A percentile compares a stretch with the other conserved stretches of the same genome.
Evolutionary conservation across 495 filamentous ascomycete genomes (phyloP).

Genomic region (Aspergillus homomorphus): DNA sequence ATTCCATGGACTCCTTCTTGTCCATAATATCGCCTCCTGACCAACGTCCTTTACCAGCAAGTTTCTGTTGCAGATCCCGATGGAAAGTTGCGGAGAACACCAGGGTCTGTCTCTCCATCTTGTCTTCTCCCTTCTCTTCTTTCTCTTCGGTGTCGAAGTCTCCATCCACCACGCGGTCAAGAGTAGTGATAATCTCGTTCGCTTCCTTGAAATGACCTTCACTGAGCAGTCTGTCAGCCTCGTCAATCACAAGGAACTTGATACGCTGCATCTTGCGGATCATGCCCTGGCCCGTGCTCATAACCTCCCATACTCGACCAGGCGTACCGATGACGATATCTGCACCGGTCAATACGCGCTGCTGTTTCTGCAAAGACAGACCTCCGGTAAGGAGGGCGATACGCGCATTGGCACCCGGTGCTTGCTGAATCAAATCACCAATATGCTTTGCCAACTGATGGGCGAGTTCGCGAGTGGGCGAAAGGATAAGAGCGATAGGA

Average conservation of each 20-base stretch:
- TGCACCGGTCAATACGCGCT: conserved; percentile 67
- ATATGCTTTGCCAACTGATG: conserved; percentile 86
- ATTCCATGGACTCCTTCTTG: conserved; percentile 82
- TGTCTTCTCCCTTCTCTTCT: conserved; percentile 24
- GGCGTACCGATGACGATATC: conserved; percentile 92
- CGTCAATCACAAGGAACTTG: conserved; percentile 84
- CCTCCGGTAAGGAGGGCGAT: conserved; percentile 88
- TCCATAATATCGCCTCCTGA: conserved; percentile 56
- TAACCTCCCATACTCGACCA: conserved; percentile 89
- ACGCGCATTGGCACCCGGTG: conserved; percentile 55
- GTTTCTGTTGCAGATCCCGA: conserved; percentile 81
- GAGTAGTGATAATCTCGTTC: conserved; percentile 72
- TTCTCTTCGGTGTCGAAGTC: conserved; percentile 39
- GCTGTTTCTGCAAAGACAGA: conserved; percentile 87
- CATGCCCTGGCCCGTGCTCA: conserved; percentile 63
- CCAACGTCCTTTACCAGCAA: conserved; percentile 68
- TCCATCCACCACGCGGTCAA: conserved; percentile 56
- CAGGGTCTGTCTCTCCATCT: conserved; percentile 69
- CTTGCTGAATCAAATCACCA: conserved; percentile 59
- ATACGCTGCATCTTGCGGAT: conserved; percentile 64
- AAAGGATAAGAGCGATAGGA: conserved; percentile 83
- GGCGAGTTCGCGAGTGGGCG: conserved; percentile 88
- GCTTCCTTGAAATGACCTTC: conserved; percentile 95
- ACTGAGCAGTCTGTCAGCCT: conserved; percentile 88
- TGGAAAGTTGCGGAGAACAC: conserved; percentile 98